Percentiles rank a stretch among this genome's conserved stretches.
Evolutionary conservation across 1,284 basidiomycete genomes (phyloP).

Genomic region (Ceratobasidium sp.): DNA sequence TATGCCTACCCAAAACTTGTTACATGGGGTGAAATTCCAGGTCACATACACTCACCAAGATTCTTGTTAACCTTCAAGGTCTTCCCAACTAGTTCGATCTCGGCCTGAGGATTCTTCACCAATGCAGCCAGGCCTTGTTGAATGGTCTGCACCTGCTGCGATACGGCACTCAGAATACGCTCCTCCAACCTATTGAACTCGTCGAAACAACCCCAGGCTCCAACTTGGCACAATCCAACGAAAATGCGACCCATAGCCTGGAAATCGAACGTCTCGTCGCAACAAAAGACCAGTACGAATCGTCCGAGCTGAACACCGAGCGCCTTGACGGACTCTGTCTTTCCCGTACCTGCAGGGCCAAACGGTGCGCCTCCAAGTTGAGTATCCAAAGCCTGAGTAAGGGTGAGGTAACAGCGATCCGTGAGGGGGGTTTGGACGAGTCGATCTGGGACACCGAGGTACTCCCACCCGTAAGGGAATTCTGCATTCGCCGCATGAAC

Average conservation of each 20-base stretch:
- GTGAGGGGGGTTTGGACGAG: conserved; percentile 98
- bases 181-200: conserved; percentile 99
- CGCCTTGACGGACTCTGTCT: conserved; percentile 99
- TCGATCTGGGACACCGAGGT: conserved; percentile 94
- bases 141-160: conserved; percentile 98
- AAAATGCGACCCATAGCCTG: conserved; percentile 99
- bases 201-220: conserved; percentile 99
- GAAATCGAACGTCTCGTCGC: conserved; percentile 99
- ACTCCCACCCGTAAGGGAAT: conserved; percentile 99
- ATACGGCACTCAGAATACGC: conserved; percentile 96
- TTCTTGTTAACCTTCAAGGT: conserved; percentile 91
- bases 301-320: conserved; percentile 96
- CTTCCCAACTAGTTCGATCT: conserved; percentile 97
- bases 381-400: conserved; percentile 94
- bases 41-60: conserved; percentile 65
- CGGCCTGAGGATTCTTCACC: conserved; percentile 80
- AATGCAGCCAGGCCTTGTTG: conserved; percentile 90
- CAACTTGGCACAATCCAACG: conserved; percentile 97
- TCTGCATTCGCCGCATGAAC: conserved; percentile 90
- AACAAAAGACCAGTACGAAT: conserved; percentile 98
- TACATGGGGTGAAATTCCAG: background rate
- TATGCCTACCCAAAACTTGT: conserved; percentile 62
- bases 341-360: conserved; percentile 98
- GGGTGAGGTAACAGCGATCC: conserved; percentile 94
- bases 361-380: conserved; percentile 97